These are phyloP conservation scores for Ogataea saltuana DNA, from an alignment of 805 yeast species.

Conservation along the genomic window DNA sequence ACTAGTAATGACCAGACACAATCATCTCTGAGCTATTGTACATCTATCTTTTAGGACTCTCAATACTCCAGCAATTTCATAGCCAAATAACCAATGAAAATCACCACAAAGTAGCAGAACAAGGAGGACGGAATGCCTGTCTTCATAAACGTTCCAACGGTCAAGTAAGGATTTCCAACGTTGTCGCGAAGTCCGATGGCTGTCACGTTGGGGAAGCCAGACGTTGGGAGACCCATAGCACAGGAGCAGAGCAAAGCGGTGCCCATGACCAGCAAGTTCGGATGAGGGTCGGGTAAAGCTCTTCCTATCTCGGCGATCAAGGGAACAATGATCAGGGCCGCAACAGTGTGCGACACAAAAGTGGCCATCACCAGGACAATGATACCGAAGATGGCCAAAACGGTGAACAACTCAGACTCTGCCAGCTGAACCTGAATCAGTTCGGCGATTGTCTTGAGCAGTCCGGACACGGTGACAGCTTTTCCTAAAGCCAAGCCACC, in stretches of 20 bases:
- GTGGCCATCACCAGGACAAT: slow-evolving; percentile 85
- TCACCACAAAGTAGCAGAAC: slow-evolving; percentile 68
- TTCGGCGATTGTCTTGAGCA: slow-evolving; percentile 74
- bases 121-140: slow-evolving; percentile 90
- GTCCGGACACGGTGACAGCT: slow-evolving; percentile 90
- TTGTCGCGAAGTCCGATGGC: slow-evolving; percentile 95
- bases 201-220: slow-evolving; percentile 97
- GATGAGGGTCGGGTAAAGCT: slow-evolving; percentile 74
- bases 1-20: too few species aligned
- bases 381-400: slow-evolving; percentile 76
- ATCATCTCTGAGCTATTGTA: background rate
- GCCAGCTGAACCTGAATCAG: slow-evolving; percentile 66
- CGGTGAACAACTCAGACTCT: slow-evolving; percentile 68
- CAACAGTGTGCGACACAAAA: slow-evolving; percentile 95
- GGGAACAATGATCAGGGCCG: slow-evolving; percentile 91
- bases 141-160: slow-evolving; percentile 82
- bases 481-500: slow-evolving; percentile 96
- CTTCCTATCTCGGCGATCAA: slow-evolving; percentile 88
- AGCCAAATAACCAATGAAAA: slow-evolving; percentile 75
- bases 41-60: background rate
- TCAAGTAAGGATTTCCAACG: slow-evolving; percentile 84
- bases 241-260: slow-evolving; percentile 76
- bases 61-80: slow-evolving; percentile 61
- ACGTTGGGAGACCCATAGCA: slow-evolving; percentile 97
- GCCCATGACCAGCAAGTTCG: slow-evolving; percentile 72